phyloP scores from a whole-genome alignment of 2,329 filamentous ascomycete species.

The Leptographium radiaticola region DNA sequence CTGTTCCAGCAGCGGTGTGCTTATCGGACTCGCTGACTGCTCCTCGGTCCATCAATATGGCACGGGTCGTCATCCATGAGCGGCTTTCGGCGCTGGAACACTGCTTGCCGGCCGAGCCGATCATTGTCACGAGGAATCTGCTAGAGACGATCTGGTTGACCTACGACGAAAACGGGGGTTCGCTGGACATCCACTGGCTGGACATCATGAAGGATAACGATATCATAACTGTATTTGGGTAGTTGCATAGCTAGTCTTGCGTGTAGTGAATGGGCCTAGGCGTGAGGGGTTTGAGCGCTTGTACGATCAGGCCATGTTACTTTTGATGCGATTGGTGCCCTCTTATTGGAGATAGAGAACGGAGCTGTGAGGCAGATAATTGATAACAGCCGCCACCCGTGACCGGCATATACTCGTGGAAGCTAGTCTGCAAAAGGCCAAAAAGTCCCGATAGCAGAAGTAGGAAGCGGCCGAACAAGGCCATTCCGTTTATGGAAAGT shows the following conservation, averaged over 20 bases:
- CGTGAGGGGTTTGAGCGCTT: no score
- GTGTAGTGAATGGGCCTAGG: conserved; percentile 7
- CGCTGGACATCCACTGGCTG: conserved; percentile 8
- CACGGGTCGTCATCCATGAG: conserved; percentile 22
- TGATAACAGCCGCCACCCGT: conserved; percentile 42
- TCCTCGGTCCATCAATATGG: conserved; percentile 3
- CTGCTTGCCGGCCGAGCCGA: conserved; percentile 24
- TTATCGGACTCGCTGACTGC: neutral
- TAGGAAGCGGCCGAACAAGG: neutral
- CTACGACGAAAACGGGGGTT: conserved; percentile 21
- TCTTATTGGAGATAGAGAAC: neutral
- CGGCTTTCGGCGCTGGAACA: conserved; percentile 23
- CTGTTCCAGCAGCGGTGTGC: neutral
- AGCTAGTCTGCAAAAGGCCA: conserved; percentile 5
- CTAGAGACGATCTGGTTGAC: conserved; percentile 25
- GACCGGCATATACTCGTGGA: neutral
- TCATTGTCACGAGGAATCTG: conserved; percentile 23
- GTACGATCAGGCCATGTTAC: no score
- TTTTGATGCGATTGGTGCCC: no score
- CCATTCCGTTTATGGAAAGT: conserved; percentile 6
- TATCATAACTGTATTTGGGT: neutral
- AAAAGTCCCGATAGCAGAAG: conserved; percentile 5
- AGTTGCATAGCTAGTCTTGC: no score
- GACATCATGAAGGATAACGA: conserved; percentile 7
- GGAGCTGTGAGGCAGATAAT: neutral